Base-by-base conservation (phyloP, 179 eudicot species). In the Beta macrorhiza region DNA sequence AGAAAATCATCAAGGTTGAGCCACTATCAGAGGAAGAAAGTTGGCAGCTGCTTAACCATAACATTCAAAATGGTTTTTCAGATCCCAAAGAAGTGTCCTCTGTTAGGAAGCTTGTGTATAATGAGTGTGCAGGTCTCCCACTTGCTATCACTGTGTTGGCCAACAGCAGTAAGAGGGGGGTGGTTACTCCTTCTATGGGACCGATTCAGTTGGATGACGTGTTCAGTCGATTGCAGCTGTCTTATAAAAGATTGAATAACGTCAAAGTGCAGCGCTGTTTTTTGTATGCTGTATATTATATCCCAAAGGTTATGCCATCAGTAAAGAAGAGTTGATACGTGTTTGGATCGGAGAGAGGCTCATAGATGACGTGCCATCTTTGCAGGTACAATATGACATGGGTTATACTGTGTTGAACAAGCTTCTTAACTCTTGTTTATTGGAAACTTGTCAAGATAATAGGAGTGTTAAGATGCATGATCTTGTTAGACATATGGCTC, bases 351-450 rank as follows among this genome's bases (percentile, higher is more conserved):
- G 67, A 44, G 62, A 45, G 15, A 11, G 15, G 68, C 79, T 81
- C 58, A 75, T 81, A 75, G 83, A 81, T 67, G 79, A 75, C 25
- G 68, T 67, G 59, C 57, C 4, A 22, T 81, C 74, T 0, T 55
- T 57, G 75, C 79, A 81, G 37, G 79, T 32, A 25, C 83, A 81
- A 69, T 75, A 75, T 45, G 83, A 81, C 51, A 67, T 32, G 79
- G 83, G 83, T 13, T 69, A 81, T 67, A 42, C 68, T 25, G 75
- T 75, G 14, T 1, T 81, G 14, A 81, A 81, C 77, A 81, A 75
- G 79, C 79, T 81, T 56, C 67, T 75, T 13, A 75, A 81, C 75
- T 75, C 83, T 14, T 67, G 74, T 81, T 64, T 81, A 45, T 75
- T 81, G 52, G 79, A 75, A 67, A 14, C 75, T 70, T 67, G 68